Base-by-base conservation (phyloP, 495 filamentous ascomycete genomes). In the Paragyromitra xinjiangensis region DNA sequence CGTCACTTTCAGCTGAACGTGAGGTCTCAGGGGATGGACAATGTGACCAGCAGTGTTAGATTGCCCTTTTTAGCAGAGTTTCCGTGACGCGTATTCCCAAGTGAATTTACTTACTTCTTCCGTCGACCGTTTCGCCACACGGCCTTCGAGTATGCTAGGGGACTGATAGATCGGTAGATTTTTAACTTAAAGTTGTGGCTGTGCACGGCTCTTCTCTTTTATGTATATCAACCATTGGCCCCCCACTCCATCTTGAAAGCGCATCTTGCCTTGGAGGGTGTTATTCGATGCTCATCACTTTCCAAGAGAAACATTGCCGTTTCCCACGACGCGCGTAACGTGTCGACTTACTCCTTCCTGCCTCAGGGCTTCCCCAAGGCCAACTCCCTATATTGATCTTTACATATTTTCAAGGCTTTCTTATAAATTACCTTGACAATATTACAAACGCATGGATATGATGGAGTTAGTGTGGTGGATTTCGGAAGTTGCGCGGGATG, bases 181-280 rank as follows among this genome's bases (percentile, higher is more conserved):
- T 42, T 19, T 26, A 19, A 58, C 9, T 59, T 58, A 65, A 65
- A 39, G 64, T 74, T 74, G 71, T 74, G 71, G 64, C 71, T 74
- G 71, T 74, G 64, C 53, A 1, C 5, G 4, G 1, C 26, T 2
- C 42, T 59, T 14, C 16, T n/a, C 6, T 34, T 73, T 42, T 56
- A 34, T 34, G 29, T 65, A 72, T 72, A 67, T 59, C 34, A 56
- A 62, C 44, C n/a, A 63, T 71, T 62, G 56, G 44, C 16, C 56
- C 39, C 53, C 62, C 50, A 56, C 16, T 55, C 8, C 12, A 12
- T 51, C 22, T 55, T 59, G 45, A 42, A 65, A 37, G n/a, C 61
- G 14, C 63, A 58, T 50, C 11, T 66, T 29, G 3, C 29, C 53
- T 24, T 16, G 29, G 42, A 50, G 44, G n/a, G 59, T 51, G 39